phyloP scores from a whole-genome alignment of 495 filamentous ascomycete species.

The Penicillium egyptiacum region DNA sequence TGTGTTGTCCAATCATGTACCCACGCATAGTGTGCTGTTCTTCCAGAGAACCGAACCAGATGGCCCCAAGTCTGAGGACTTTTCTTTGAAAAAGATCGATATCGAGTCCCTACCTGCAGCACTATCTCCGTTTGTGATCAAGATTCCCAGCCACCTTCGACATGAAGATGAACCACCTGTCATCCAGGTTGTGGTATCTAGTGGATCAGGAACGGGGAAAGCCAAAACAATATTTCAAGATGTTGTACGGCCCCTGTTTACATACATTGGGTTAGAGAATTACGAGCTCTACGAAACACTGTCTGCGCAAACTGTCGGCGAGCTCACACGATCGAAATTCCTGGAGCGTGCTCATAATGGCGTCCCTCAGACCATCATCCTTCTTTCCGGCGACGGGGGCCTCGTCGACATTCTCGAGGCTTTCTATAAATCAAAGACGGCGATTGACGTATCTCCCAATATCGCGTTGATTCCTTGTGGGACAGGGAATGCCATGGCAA shows the following conservation, averaged over 20 bases:
- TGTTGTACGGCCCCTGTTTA: slow-evolving; percentile 59
- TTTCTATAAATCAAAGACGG: slow-evolving; percentile 39
- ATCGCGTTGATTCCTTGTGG: slow-evolving; percentile 73
- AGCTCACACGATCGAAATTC: slow-evolving; percentile 55
- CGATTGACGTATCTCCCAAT: slow-evolving; percentile 39
- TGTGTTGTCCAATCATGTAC: slow-evolving; percentile 16
- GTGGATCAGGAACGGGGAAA: slow-evolving; percentile 64
- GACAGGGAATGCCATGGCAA: slow-evolving; percentile 86
- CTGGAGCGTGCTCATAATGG: slow-evolving; percentile 48
- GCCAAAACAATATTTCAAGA: slow-evolving; percentile 57
- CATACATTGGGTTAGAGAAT: slow-evolving; percentile 38
- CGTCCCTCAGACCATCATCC: slow-evolving; percentile 58
- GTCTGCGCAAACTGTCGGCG: slow-evolving; percentile 56
- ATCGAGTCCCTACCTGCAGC: slow-evolving; percentile 17
- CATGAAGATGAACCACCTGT: slow-evolving; percentile 15
- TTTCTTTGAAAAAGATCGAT: slow-evolving; percentile 19
- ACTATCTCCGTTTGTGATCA: slow-evolving; percentile 22
- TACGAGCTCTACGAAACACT: slow-evolving; percentile 58
- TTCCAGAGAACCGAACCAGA: slow-evolving; percentile 16
- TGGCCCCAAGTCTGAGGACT: background rate
- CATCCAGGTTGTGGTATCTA: slow-evolving; percentile 72
- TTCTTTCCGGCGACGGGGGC: slow-evolving; percentile 86
- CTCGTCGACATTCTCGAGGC: slow-evolving; percentile 74
- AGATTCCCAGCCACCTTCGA: slow-evolving; percentile 30
- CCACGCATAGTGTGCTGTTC: slow-evolving; percentile 27